These are phyloP conservation scores for Ustilago tritici DNA, from an alignment of 1,284 basidiomycete genomes.

Conservation along the genomic window DNA sequence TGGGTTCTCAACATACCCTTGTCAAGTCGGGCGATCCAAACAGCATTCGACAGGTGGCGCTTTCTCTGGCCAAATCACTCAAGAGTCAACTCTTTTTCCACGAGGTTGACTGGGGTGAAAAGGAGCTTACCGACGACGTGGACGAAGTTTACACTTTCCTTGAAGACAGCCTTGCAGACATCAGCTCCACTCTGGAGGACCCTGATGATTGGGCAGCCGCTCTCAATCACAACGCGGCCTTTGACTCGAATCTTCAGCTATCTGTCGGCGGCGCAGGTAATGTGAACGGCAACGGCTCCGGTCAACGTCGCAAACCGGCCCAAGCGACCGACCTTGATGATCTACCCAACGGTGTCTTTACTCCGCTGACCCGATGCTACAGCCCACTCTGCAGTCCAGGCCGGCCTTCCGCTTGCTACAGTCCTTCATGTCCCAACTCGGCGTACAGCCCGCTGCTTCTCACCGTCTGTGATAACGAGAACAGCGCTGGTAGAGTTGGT, in stretches of 20 bases:
- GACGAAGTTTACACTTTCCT: slow-evolving; percentile 97
- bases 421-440: slow-evolving; percentile 55
- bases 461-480: slow-evolving; percentile 16
- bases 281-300: slow-evolving; percentile 3
- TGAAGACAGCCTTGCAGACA: slow-evolving; percentile 75
- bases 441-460: slow-evolving; percentile 31
- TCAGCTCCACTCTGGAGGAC: slow-evolving; percentile 19
- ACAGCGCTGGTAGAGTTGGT: slow-evolving; percentile 11
- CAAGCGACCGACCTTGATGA: slow-evolving; percentile 76
- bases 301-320: slow-evolving; percentile 20
- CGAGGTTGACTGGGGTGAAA: slow-evolving; percentile 94
- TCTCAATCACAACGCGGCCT: slow-evolving; percentile 27
- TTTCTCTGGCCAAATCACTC: slow-evolving; percentile 86
- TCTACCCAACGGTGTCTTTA: slow-evolving; percentile 94
- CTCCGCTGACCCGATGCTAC: slow-evolving; percentile 95
- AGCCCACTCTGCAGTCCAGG: slow-evolving; percentile 86
- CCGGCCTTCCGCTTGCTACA: slow-evolving; percentile 46
- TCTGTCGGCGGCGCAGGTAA: slow-evolving; percentile 19
- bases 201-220: slow-evolving; percentile 43
- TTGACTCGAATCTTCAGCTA: slow-evolving; percentile 36
- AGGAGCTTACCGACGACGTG: slow-evolving; percentile 85
- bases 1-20: slow-evolving; percentile 71
- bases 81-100: slow-evolving; percentile 95
- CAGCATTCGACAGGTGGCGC: slow-evolving; percentile 76
- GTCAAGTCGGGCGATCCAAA: slow-evolving; percentile 17